A percentile compares a stretch with the other conserved stretches of the same genome.
Conservation (phyloP, 495 filamentous ascomycete species). For the Penicillium samsonianum region DNA sequence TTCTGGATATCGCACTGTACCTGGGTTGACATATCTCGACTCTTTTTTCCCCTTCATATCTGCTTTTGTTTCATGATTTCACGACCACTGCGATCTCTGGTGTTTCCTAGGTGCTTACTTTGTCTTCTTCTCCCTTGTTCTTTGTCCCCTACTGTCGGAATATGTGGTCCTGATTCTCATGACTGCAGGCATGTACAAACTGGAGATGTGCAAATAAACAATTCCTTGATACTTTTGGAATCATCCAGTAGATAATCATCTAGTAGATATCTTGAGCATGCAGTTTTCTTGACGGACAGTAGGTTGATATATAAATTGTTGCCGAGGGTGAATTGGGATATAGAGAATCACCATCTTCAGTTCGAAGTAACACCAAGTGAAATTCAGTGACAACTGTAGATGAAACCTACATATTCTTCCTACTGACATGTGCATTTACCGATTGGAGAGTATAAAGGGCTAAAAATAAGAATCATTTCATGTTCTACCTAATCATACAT, state of each 20-base stretch:
- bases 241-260: too few relatives aligned
- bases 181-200: conserved; percentile 22
- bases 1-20: conserved; percentile 7
- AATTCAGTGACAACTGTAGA: neutral
- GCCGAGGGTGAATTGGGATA: neutral
- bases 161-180: neutral
- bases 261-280: neutral
- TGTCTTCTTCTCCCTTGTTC: conserved; percentile 11
- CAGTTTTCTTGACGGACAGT: neutral
- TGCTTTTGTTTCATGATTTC: conserved; percentile 20
- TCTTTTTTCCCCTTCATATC: neutral
- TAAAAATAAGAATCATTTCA: neutral
- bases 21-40: conserved; percentile 1
- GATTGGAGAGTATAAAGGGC: neutral
- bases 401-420: too few relatives aligned
- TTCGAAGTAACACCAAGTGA: neutral
- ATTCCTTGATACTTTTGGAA: conserved; percentile 12
- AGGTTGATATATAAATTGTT: too few relatives aligned
- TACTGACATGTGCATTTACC: too few relatives aligned
- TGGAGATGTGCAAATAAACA: conserved; percentile 28
- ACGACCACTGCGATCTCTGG: conserved; percentile 22
- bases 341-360: neutral
- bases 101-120: conserved; percentile 15
- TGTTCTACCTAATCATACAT: conserved; percentile 16
- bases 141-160: conserved; percentile 14